Evolutionary conservation across 1,284 basidiomycete genomes (phyloP), one percentile per base, ranked within the genome.

Genomic region (Cryptococcus maquisensis): DNA sequence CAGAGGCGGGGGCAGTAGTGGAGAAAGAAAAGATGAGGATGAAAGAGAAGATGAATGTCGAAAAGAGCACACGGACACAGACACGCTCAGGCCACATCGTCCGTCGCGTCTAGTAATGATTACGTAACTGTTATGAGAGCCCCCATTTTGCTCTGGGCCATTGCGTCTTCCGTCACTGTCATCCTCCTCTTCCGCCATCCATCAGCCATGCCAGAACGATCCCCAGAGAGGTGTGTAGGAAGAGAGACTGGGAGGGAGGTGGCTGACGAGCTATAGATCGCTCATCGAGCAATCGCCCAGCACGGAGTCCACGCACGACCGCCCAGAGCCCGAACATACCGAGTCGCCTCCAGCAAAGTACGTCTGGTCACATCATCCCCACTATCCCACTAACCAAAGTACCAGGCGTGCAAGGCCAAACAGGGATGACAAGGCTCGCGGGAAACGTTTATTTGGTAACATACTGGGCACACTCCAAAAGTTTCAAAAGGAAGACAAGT

Each of bases 401-500:
- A 13, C 4, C 47, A 75, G 73, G 54, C 69, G 73, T 8, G 61
- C 64, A 36, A 60, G 71, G 44, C 62, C 61, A n/a, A 63, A 66
- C 47, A 21, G 57, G 21, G 74, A 77, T 47, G 75, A 77, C 51
- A 67, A 65, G 51, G 70, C 68, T 13, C 61, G 75, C 40, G 64
- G 69, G 2, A 69, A 70, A 54, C 46, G 75, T 26, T 51, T 77
- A 51, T 74, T 77, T 48, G 75, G 75, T 0, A 75, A 74, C 52
- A 55, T 77, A 9, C 56, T 77, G 37, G 74, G 74, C 6, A 75
- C 73, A n/a, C 59, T 77, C 47, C 67, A 72, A 47, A 65, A 71
- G 56, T 77, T 77, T 56, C 65, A 73, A 60, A 74, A 72, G 44
- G 75, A 77, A 20, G 74, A 75, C 57, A 73, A 70, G 62, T 62